Percentiles rank a stretch among this genome's conserved stretches.
phyloP scores from a whole-genome alignment of 805 yeast species.

The Starmerella sp. region DNA sequence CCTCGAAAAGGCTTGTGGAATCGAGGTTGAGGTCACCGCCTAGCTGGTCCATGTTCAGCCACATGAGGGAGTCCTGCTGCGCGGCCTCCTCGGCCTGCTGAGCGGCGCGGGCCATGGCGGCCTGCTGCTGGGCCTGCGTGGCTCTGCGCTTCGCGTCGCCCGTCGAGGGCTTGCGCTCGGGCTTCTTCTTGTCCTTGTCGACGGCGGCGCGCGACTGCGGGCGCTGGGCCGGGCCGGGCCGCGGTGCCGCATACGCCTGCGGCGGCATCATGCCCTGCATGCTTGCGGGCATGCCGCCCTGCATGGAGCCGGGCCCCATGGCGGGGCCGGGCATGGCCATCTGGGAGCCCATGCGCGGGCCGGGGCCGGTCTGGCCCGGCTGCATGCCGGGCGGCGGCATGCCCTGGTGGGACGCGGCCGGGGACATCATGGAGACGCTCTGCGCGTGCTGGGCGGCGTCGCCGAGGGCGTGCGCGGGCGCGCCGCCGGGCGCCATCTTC shows the following conservation, averaged over 20 bases:
- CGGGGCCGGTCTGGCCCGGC: neutral
- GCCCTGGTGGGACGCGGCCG: neutral
- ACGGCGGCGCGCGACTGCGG: neutral
- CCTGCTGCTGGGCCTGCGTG: conserved; percentile 6
- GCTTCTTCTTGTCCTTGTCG: neutral
- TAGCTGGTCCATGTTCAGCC: conserved; percentile 20
- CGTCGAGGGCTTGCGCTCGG: neutral
- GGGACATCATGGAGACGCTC: neutral
- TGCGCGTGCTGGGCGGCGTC: neutral
- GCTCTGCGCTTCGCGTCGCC: neutral
- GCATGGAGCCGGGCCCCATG: neutral
- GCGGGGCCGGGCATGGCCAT: neutral
- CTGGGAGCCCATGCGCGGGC: neutral
- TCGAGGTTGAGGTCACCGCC: conserved; percentile 12
- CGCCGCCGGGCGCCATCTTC: neutral
- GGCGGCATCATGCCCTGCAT: neutral
- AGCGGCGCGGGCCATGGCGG: neutral
- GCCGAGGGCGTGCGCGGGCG: neutral
- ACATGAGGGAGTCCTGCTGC: conserved; percentile 11
- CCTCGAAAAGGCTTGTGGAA: conserved; percentile 9
- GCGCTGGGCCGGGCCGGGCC: neutral
- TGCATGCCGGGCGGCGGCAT: conserved; percentile 3
- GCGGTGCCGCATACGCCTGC: conserved; percentile 1
- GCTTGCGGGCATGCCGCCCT: neutral
- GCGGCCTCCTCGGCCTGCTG: conserved; percentile 5